Conservation (phyloP, 768 basidiomycete species). For the Pleurotus giganteus region DNA sequence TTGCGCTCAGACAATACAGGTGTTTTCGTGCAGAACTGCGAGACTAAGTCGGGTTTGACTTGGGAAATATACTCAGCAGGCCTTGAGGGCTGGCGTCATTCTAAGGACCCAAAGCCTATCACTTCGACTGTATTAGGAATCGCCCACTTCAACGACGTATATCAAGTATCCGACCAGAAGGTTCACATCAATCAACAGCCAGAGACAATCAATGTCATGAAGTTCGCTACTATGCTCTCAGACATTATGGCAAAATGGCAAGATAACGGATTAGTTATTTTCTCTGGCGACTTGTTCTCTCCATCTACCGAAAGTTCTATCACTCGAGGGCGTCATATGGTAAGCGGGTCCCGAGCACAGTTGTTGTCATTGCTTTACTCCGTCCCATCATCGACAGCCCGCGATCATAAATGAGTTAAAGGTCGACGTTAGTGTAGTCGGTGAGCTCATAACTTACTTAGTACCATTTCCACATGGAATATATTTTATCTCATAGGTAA, state of each 20-base stretch:
- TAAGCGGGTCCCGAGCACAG: conserved; percentile 25
- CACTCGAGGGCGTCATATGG: conserved; percentile 91
- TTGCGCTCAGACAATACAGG: neutral
- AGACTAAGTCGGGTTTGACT: neutral
- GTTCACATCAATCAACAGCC: conserved; percentile 38
- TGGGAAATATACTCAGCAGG: neutral
- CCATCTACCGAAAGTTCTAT: conserved; percentile 86
- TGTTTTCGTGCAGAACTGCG: neutral
- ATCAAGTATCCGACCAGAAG: conserved; percentile 78
- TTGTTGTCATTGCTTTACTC: neutral
- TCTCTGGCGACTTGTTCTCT: conserved; percentile 88
- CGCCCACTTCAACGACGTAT: conserved; percentile 81
- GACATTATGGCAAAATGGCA: conserved; percentile 60
- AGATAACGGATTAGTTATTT: conserved; percentile 65
- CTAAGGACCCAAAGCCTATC: neutral
- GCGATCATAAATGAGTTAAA: conserved; percentile 80
- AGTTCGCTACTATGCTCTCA: conserved; percentile 72
- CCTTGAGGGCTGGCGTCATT: neutral
- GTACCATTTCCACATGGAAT: neutral
- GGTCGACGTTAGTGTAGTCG: conserved; percentile 76
- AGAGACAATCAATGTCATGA: conserved; percentile 80
- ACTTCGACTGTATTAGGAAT: conserved; percentile 25
- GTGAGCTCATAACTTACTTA: conserved; percentile 38
- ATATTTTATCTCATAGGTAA: conserved; percentile 52
- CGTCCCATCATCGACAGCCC: conserved; percentile 45